Evolutionary conservation across 805 yeast species (phyloP).

Genomic region (Tetrapisispora namnaoensis): DNA sequence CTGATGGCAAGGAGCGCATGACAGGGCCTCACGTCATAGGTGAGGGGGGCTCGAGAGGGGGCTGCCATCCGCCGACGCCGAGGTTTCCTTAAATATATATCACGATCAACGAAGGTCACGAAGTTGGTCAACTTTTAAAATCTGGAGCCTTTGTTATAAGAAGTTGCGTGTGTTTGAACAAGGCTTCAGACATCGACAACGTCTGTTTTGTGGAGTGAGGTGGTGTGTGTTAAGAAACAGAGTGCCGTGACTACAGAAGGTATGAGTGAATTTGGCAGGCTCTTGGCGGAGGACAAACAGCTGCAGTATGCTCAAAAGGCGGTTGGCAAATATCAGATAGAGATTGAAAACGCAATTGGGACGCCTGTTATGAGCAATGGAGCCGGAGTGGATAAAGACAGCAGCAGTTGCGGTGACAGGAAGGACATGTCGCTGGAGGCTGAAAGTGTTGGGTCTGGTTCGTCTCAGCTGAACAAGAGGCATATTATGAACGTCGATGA

Average conservation of each 20-base stretch:
- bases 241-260: background rate
- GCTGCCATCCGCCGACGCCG: too few relatives aligned
- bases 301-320: constrained; percentile 8
- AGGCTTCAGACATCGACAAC: too few relatives aligned
- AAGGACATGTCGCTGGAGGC: background rate
- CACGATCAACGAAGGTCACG: too few relatives aligned
- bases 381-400: constrained; percentile 1
- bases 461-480: constrained; percentile 11
- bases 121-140: too few relatives aligned
- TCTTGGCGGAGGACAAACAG: constrained; percentile 9
- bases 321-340: constrained; percentile 6
- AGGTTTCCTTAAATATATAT: too few relatives aligned
- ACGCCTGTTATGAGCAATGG: too few relatives aligned
- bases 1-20: too few relatives aligned
- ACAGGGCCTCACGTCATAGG: too few relatives aligned
- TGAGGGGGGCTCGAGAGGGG: background rate
- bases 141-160: too few relatives aligned
- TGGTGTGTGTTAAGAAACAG: too few relatives aligned
- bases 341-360: too few relatives aligned
- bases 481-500: constrained; percentile 28
- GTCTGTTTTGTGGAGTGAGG: background rate
- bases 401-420: constrained; percentile 1
- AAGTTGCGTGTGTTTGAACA: background rate
- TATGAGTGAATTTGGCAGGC: constrained; percentile 2
- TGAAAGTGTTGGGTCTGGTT: constrained; percentile 1